Base-by-base conservation (phyloP, 768 basidiomycete species). In the Mycena albidolilacea region DNA sequence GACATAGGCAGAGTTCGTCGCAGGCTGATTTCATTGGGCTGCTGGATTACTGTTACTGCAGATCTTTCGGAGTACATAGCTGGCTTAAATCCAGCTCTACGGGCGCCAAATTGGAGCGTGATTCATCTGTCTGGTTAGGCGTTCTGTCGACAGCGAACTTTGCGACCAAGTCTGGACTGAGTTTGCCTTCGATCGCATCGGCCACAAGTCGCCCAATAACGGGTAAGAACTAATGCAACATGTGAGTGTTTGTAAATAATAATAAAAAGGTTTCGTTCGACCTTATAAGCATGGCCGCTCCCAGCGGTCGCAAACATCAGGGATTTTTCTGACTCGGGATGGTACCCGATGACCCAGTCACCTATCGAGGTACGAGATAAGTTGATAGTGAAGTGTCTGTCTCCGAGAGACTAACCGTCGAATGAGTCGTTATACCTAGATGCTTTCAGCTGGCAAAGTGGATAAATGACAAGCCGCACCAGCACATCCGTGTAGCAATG, bases 251-350 rank as follows among this genome's bases (percentile, higher is more conserved):
- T 73, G n/a, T 76, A 75, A 15, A 65, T 66, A 60, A 48, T 38
- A 35, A 39, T 12, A 46, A 14, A 63, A 63, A n/a, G 23, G 12
- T 30, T 5, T 37, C 8, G 15, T 37, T 60, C 63, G 67, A 91
- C 94, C 88, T 97, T 97, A 86, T 90, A 97, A 0, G 90, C 95
- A 81, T 97, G 95, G 0, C 97, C 97, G 75, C 92, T 95, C 8
- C 93, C 97, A 19, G 90, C 95, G 0, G 97, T 97, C 1, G 96
- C 97, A 38, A 98, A 81, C 64, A 97, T 81, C 12, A 98, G 79
- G 7, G 88, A 88, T 35, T 84, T 81, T 75, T 92, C 87, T 30
- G 68, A 73, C 15, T 81, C 80, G 35, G 87, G 87, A 75, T 93
- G 90, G 71, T 83, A 89, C 35, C 96, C 95, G 75, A 98, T 95